Evolutionary conservation across 1,284 basidiomycete species (phyloP).

Genomic region (Mycosarcoma mackinlayi): DNA sequence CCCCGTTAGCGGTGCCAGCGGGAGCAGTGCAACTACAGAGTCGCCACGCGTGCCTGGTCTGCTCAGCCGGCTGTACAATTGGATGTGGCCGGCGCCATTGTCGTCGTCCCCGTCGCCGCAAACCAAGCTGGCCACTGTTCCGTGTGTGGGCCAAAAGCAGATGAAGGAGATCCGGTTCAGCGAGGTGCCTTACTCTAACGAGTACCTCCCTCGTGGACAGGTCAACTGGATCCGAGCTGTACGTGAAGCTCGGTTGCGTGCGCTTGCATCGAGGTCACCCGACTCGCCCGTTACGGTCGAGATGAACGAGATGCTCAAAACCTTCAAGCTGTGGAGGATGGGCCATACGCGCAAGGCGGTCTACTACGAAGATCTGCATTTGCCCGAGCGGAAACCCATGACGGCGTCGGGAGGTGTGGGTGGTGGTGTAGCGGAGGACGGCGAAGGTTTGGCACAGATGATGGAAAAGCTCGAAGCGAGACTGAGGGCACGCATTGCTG

Average conservation of each 20-base stretch:
- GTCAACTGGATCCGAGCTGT: constrained; percentile 42
- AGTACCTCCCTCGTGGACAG: constrained; percentile 37
- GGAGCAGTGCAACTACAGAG: neutral
- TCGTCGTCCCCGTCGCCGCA: neutral
- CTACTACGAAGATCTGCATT: constrained; percentile 43
- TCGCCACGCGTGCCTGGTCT: constrained; percentile 6
- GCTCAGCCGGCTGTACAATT: constrained; percentile 29
- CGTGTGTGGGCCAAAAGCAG: constrained; percentile 24
- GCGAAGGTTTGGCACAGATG: constrained; percentile 37
- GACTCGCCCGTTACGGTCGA: constrained; percentile 23
- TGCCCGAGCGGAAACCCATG: constrained; percentile 47
- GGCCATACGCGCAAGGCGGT: constrained; percentile 49
- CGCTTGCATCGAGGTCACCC: constrained; percentile 11
- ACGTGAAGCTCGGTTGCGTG: constrained; percentile 26
- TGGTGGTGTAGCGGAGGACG: constrained; percentile 32
- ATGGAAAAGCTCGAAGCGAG: constrained; percentile 49
- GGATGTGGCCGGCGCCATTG: constrained; percentile 32
- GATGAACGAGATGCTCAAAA: constrained; percentile 47
- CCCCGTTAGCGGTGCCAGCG: constrained; percentile 18
- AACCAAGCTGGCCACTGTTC: constrained; percentile 23
- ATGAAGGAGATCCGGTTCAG: constrained; percentile 46
- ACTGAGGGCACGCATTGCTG: constrained; percentile 37
- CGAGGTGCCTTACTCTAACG: constrained; percentile 49
- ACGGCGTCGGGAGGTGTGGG: constrained; percentile 48
- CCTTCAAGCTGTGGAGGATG: constrained; percentile 49